These are phyloP conservation scores for Cadophora malorum DNA, from an alignment of 2,329 filamentous ascomycete genomes.

Conservation along the genomic window DNA sequence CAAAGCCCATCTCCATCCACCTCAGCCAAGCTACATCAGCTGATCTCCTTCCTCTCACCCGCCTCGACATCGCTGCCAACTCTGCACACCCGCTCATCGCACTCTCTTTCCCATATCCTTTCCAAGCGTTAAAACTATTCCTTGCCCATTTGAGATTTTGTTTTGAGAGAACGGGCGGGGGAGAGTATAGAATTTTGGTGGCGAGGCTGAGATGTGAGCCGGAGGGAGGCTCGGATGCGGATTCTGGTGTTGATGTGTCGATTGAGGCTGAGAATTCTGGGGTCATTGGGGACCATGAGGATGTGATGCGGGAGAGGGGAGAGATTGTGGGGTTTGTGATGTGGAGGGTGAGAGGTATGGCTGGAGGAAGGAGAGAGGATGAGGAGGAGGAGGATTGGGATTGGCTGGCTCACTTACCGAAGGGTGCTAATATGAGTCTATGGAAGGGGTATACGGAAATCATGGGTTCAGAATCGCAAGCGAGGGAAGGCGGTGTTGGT, in stretches of 20 bases:
- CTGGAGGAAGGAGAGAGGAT: not conserved
- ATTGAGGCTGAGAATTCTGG: too few species aligned
- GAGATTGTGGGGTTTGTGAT: conserved; percentile 22
- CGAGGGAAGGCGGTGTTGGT: not conserved
- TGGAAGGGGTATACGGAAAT: conserved; percentile 10
- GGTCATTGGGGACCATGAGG: not conserved
- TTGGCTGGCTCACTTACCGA: conserved; percentile 14
- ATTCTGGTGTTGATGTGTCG: conserved; percentile 13
- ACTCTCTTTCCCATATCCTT: conserved; percentile 13
- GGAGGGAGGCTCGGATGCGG: not conserved
- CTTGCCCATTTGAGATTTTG: conserved; percentile 12
- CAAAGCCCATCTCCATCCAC: conserved; percentile 10
- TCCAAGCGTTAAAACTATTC: conserved; percentile 18
- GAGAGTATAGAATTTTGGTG: conserved; percentile 11
- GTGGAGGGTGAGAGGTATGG: not conserved
- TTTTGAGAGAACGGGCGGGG: not conserved
- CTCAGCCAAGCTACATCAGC: not conserved
- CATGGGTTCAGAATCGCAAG: not conserved
- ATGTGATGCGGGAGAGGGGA: not conserved
- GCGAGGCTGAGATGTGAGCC: not conserved
- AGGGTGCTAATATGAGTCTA: not conserved
- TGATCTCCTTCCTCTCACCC: conserved; percentile 13
- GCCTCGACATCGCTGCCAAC: conserved; percentile 20
- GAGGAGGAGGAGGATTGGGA: conserved; percentile 11
- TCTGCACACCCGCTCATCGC: conserved; percentile 18